Percentiles rank a stretch among this genome's conserved stretches.
phyloP scores from a whole-genome alignment of 495 filamentous ascomycete genomes.

The Gamarada debralockiae region DNA sequence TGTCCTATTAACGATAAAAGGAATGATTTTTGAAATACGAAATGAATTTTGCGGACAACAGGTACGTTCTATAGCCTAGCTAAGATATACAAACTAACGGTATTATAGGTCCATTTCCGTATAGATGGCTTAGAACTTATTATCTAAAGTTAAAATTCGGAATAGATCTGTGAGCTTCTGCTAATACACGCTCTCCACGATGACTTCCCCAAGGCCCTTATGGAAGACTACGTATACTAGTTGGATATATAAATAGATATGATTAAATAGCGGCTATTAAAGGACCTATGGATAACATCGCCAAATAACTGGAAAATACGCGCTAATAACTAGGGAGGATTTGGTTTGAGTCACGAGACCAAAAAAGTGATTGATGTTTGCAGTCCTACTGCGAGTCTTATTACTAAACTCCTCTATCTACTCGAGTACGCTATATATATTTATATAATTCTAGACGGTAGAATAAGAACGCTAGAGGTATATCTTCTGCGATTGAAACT shows the following conservation, averaged over 20 bases:
- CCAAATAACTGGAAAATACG: conserved; percentile 5
- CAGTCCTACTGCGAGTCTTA: conserved; percentile 8
- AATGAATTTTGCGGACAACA: too few relatives aligned
- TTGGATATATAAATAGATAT: conserved; percentile 28
- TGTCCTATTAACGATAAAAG: conserved; percentile 17
- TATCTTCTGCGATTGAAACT: conserved; percentile 46
- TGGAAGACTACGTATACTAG: conserved; percentile 49
- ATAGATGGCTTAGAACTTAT: conserved; percentile 13
- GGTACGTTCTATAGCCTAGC: too few relatives aligned
- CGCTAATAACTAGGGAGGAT: not conserved
- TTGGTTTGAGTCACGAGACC: too few relatives aligned
- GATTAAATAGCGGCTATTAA: conserved; percentile 43
- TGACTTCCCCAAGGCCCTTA: conserved; percentile 39
- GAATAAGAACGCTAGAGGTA: conserved; percentile 28
- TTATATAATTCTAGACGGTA: conserved; percentile 5
- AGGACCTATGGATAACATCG: too few relatives aligned
- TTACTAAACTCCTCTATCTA: conserved; percentile 13
- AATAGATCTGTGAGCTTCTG: conserved; percentile 33
- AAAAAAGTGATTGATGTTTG: conserved; percentile 10
- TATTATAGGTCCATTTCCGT: conserved; percentile 11
- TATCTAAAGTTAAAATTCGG: conserved; percentile 2
- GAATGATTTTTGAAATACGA: conserved; percentile 24
- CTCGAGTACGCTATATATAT: conserved; percentile 9
- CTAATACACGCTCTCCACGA: conserved; percentile 31
- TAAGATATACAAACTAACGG: too few relatives aligned